These are phyloP conservation scores for Dioscorea dumetorum DNA, from an alignment of 106 monocot genomes.

Conservation along the genomic window DNA sequence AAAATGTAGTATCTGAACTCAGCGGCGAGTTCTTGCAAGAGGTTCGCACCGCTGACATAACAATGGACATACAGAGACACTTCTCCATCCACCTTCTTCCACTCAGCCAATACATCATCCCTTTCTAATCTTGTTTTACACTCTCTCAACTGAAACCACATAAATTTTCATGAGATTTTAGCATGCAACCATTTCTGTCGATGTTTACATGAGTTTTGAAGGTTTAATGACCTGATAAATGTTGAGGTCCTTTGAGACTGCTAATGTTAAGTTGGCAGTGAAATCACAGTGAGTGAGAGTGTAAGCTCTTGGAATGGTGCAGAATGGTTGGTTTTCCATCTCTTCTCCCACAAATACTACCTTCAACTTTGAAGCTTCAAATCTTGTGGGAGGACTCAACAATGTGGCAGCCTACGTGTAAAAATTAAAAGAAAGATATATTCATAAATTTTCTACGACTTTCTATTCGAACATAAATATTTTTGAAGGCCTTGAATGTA, in stretches of 20 bases:
- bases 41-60: conserved; percentile 74
- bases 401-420: conserved; percentile 61
- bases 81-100: conserved; percentile 72
- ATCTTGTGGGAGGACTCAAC: conserved; percentile 67
- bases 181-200: background rate
- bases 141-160: conserved; percentile 45
- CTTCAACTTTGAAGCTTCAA: conserved; percentile 83
- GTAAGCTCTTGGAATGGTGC: conserved; percentile 61
- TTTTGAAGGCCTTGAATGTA: too few relatives aligned
- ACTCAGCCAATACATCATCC: conserved; percentile 91
- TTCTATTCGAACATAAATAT: background rate
- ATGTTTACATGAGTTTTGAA: background rate
- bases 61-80: conserved; percentile 88
- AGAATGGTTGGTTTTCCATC: conserved; percentile 23
- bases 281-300: conserved; percentile 89
- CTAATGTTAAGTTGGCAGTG: conserved; percentile 79
- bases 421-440: background rate
- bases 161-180: background rate
- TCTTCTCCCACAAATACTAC: conserved; percentile 70
- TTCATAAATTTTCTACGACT: too few relatives aligned
- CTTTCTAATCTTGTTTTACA: conserved; percentile 61
- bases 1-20: conserved; percentile 87
- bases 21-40: conserved; percentile 65
- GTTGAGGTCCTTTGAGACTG: conserved; percentile 50
- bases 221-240: conserved; percentile 49